These are phyloP conservation scores for Helotiales sp. DNA, from an alignment of 2,329 filamentous ascomycete species.

Conservation along the genomic window DNA sequence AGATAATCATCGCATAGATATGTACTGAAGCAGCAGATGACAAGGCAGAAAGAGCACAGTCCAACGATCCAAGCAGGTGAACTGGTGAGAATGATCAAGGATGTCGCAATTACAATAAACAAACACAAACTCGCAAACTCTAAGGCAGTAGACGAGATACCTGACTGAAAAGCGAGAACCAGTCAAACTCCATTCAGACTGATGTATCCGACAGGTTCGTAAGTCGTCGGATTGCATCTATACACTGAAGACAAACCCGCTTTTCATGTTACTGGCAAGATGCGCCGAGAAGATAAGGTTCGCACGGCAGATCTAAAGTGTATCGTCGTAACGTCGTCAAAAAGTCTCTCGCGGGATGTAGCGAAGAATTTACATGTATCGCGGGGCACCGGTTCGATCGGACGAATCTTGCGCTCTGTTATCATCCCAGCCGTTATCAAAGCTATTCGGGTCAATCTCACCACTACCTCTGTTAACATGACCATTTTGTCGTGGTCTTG, in stretches of 20 bases:
- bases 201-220: constrained; percentile 24
- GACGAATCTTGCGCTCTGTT: constrained; percentile 41
- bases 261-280: constrained; percentile 27
- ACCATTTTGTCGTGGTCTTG: constrained; percentile 60
- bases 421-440: constrained; percentile 38
- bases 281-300: constrained; percentile 23
- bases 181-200: constrained; percentile 27
- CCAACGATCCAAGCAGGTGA: constrained; percentile 18
- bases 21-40: constrained; percentile 32
- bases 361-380: constrained; percentile 36
- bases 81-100: constrained; percentile 1
- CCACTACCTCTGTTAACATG: constrained; percentile 64
- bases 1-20: constrained; percentile 26
- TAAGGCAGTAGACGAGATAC: constrained; percentile 19
- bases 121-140: constrained; percentile 12
- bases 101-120: constrained; percentile 34
- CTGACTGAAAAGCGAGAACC: constrained; percentile 22
- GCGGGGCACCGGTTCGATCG: constrained; percentile 39
- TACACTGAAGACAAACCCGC: constrained; percentile 29
- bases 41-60: constrained; percentile 23
- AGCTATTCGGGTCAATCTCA: constrained; percentile 46
- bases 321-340: constrained; percentile 41
- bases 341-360: constrained; percentile 20
- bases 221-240: constrained; percentile 26
- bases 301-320: constrained; percentile 32